Percentiles rank a stretch among this genome's conserved stretches.
These are phyloP conservation scores for Bondarzewia mesenterica DNA, from an alignment of 1,284 basidiomycete genomes.

Conservation along the genomic window DNA sequence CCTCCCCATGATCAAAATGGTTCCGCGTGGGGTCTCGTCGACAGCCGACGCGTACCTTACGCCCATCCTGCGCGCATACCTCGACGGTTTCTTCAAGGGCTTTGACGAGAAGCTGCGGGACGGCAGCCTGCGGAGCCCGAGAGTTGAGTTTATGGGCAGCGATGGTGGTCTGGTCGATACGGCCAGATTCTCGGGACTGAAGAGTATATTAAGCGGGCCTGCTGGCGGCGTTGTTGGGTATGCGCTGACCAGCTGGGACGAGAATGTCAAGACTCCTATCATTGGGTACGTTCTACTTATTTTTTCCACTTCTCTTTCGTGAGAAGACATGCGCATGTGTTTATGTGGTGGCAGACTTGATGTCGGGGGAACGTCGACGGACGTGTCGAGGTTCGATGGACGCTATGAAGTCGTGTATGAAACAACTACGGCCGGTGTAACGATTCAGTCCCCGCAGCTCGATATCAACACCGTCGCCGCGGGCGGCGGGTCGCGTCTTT, in stretches of 20 bases:
- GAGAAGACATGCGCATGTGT: too few species aligned
- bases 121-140: slow-evolving; percentile 38
- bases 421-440: slow-evolving; percentile 85
- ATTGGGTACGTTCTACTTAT: slow-evolving; percentile 49
- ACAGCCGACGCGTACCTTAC: slow-evolving; percentile 97
- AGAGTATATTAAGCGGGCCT: slow-evolving; percentile 82
- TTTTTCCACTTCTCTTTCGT: neutral
- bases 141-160: slow-evolving; percentile 81
- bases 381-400: slow-evolving; percentile 84
- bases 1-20: slow-evolving; percentile 93
- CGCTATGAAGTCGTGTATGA: slow-evolving; percentile 86
- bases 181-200: slow-evolving; percentile 82
- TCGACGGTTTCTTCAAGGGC: slow-evolving; percentile 89
- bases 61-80: slow-evolving; percentile 78
- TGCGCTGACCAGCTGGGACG: slow-evolving; percentile 79
- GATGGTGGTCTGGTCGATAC: slow-evolving; percentile 85
- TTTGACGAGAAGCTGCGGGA: slow-evolving; percentile 69
- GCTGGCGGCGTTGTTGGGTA: slow-evolving; percentile 88
- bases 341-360: slow-evolving; percentile 43
- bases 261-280: slow-evolving; percentile 52
- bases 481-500: slow-evolving; percentile 79
- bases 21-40: slow-evolving; percentile 85
- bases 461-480: slow-evolving; percentile 88
- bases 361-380: slow-evolving; percentile 84
- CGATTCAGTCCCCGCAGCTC: slow-evolving; percentile 82